These are phyloP conservation scores for Solanum lycopersicoides DNA, from an alignment of 257 asterid species.

Conservation along the genomic window DNA sequence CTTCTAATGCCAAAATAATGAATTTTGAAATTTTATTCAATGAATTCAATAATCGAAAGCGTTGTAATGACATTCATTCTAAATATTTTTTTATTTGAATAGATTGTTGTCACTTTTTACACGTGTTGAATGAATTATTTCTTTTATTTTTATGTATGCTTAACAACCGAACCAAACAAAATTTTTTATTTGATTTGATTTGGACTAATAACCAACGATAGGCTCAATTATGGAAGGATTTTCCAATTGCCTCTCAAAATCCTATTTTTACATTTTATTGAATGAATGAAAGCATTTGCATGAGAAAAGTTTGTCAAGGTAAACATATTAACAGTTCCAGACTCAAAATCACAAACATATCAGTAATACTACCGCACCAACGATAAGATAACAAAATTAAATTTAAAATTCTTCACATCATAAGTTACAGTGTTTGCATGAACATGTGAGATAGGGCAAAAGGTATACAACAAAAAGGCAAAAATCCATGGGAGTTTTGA, in stretches of 20 bases:
- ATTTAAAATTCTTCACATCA: not conserved
- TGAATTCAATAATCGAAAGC: no score
- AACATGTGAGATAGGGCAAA: not conserved
- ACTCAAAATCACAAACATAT: not conserved
- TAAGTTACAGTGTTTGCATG: not conserved
- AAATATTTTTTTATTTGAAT: no score
- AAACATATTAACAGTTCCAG: not conserved
- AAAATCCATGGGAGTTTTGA: not conserved
- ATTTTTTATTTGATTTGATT: no score
- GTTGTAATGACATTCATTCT: no score
- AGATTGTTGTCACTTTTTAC: no score
- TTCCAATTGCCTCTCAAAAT: not conserved
- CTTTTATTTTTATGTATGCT: no score
- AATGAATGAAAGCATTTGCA: not conserved
- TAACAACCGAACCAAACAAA: no score
- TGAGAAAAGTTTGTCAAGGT: not conserved
- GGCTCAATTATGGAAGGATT: not conserved
- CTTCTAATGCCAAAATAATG: no score
- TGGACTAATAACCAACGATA: no score
- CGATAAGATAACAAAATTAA: not conserved
- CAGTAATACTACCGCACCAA: not conserved
- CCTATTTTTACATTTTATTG: not conserved
- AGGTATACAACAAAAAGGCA: slow-evolving; percentile 7
- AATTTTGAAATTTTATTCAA: no score
- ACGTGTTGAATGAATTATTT: no score